Evolutionary conservation across 1,139 yeast genomes (phyloP).

Genomic region (Lodderomyces orthopsilosis): DNA sequence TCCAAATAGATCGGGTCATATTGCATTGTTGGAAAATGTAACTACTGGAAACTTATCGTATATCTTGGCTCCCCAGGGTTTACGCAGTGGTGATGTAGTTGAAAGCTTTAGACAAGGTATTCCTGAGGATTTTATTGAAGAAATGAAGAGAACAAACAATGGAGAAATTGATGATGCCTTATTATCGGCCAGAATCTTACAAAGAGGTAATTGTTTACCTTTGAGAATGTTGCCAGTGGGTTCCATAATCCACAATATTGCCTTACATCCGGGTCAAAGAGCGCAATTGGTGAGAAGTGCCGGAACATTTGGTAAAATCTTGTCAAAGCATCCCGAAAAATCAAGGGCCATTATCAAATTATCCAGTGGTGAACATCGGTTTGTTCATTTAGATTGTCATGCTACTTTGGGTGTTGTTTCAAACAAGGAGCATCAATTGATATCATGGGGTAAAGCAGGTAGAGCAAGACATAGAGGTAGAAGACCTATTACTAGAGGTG

Average conservation of each 20-base stretch:
- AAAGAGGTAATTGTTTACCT: slow-evolving; percentile 94
- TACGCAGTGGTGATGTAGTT: slow-evolving; percentile 87
- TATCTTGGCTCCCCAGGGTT: slow-evolving; percentile 87
- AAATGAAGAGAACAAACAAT: slow-evolving; percentile 59
- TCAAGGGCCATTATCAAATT: slow-evolving; percentile 75
- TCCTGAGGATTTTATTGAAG: slow-evolving; percentile 70
- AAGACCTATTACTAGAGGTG: slow-evolving; percentile 96
- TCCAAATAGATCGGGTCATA: slow-evolving; percentile 92
- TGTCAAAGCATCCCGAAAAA: slow-evolving; percentile 73
- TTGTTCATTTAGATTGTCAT: slow-evolving; percentile 78
- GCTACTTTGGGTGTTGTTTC: slow-evolving; percentile 95
- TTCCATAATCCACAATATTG: slow-evolving; percentile 83
- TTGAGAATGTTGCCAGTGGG: slow-evolving; percentile 91
- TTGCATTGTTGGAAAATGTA: slow-evolving; percentile 74
- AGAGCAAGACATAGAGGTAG: slow-evolving; percentile 89
- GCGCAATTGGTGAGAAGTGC: slow-evolving; percentile 93
- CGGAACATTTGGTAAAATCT: slow-evolving; percentile 88
- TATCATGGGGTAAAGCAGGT: slow-evolving; percentile 95
- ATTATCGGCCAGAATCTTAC: slow-evolving; percentile 80
- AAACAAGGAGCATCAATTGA: slow-evolving; percentile 90
- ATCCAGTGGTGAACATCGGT: slow-evolving; percentile 92
- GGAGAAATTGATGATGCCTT: slow-evolving; percentile 92
- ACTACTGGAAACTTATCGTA: slow-evolving; percentile 66
- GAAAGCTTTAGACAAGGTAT: slow-evolving; percentile 88
- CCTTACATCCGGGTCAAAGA: slow-evolving; percentile 72